A percentile compares a stretch with the other conserved stretches of the same genome.
Evolutionary conservation across 106 monocot genomes (phyloP).

Genomic region (Phalaenopsis aphrodite): DNA sequence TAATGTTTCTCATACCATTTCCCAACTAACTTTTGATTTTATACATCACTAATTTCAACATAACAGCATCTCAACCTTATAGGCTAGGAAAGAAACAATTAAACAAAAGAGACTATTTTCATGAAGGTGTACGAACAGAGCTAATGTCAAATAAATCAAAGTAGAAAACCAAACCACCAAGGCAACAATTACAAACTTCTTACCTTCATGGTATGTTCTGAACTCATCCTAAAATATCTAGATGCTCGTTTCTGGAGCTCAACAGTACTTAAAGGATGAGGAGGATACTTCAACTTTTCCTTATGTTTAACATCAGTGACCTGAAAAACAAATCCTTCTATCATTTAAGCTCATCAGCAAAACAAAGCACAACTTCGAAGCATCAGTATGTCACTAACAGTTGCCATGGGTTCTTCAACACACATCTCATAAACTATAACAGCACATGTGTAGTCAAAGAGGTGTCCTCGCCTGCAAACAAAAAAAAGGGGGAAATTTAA

Average conservation of each 20-base stretch:
- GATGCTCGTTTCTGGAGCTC: slow-evolving; percentile 98
- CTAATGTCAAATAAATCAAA: background rate
- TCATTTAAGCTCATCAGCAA: background rate
- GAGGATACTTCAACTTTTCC: slow-evolving; percentile 93
- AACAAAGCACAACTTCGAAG: slow-evolving; percentile 4
- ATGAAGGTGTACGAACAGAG: background rate
- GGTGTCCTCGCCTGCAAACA: slow-evolving; percentile 59
- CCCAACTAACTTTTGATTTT: background rate
- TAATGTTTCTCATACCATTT: background rate
- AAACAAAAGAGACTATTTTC: background rate
- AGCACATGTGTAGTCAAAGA: slow-evolving; percentile 82
- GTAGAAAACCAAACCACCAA: background rate
- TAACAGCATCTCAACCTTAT: background rate
- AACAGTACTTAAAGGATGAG: slow-evolving; percentile 82
- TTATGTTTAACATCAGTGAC: slow-evolving; percentile 68
- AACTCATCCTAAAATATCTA: slow-evolving; percentile 96
- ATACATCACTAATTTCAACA: background rate
- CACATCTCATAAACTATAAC: slow-evolving; percentile 94
- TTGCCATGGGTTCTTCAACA: slow-evolving; percentile 84
- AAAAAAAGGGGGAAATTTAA: background rate
- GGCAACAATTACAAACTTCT: background rate
- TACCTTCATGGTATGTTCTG: slow-evolving; percentile 96
- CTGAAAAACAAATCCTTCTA: slow-evolving; percentile 24
- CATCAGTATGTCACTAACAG: slow-evolving; percentile 37
- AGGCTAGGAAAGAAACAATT: background rate